Evolutionary conservation across 371 early-diverging fungal species (phyloP), one percentile per base, ranked within the genome.

Genomic region (Apophysomyces variabilis): DNA sequence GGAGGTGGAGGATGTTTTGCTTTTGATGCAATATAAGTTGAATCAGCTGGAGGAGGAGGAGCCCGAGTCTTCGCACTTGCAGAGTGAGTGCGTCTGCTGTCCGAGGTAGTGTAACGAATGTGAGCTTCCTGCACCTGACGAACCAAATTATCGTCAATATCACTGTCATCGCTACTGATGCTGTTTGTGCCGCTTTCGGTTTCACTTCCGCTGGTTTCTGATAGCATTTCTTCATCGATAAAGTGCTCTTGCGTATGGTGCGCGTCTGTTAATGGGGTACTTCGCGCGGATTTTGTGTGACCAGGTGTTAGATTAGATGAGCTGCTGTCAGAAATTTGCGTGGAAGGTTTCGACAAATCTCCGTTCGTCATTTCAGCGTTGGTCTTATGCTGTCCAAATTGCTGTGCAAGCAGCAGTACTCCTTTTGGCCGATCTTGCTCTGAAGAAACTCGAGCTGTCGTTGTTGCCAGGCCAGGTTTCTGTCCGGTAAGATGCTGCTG

Each of bases 1-100:
- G 79, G 77, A 12, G 79, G 77, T 3, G 77, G 82, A 5, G 71
- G 72, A 16, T 56, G 38, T 58, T 47, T 67, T 62, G 38, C 65
- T 56, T 45, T 65, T 7, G 14, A 11, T 60, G 67, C 59, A 45
- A 11, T 6, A 5, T 1, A 6, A 13, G 13, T 18, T 45, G 13
- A 13, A 2, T 13, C 13, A 7, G 46, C 13, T 45, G 13, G 46
- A 5, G 43, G 14, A 12, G 46, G 46, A 4, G 46, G 46, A 18
- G 46, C 12, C 46, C 46, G 46, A 18, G 46, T 1, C 9, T n/a
- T 45, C 1, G 46, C 9, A 45, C 46, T 13, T 13, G n/a, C 46
- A 0, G 46, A 45, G 13, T 13, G 16, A 14, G 46, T 45, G 13
- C 46, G 46, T 45, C 46, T 13, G 16, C 16, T 13, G 13, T 45